Evolutionary conservation across 345 rosid species (phyloP).

Genomic region (Mercurialis annua): DNA sequence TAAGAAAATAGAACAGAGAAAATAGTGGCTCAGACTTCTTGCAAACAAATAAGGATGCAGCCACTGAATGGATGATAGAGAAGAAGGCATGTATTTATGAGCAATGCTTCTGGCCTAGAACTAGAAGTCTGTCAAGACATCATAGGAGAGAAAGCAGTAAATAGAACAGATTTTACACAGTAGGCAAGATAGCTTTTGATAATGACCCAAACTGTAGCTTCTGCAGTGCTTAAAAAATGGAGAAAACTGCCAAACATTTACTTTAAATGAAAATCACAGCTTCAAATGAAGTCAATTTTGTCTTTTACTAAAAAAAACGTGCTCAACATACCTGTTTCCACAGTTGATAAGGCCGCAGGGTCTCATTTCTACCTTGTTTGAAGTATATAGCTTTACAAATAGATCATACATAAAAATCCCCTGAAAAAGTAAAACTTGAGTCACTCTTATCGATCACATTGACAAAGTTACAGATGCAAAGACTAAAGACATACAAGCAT

Average conservation of each 20-base stretch:
- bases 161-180: neutral
- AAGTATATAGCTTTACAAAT: constrained; percentile 71
- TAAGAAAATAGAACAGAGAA: neutral
- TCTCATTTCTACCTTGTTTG: constrained; percentile 60
- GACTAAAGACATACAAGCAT: constrained; percentile 15
- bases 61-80: neutral
- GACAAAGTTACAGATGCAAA: neutral
- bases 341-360: constrained; percentile 90
- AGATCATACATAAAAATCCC: constrained; percentile 72
- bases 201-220: neutral
- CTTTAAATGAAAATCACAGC: neutral
- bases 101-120: neutral
- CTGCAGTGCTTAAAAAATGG: neutral
- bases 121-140: neutral
- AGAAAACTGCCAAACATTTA: neutral
- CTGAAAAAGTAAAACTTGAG: constrained; percentile 39
- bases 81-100: neutral
- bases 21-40: neutral
- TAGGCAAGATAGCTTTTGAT: neutral
- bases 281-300: neutral
- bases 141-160: neutral
- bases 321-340: constrained; percentile 71
- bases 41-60: neutral
- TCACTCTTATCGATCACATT: neutral
- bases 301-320: neutral